Percentiles rank a stretch among this genome's conserved stretches.
phyloP scores from a whole-genome alignment of 768 basidiomycete genomes.

The Auriculariales sp. region DNA sequence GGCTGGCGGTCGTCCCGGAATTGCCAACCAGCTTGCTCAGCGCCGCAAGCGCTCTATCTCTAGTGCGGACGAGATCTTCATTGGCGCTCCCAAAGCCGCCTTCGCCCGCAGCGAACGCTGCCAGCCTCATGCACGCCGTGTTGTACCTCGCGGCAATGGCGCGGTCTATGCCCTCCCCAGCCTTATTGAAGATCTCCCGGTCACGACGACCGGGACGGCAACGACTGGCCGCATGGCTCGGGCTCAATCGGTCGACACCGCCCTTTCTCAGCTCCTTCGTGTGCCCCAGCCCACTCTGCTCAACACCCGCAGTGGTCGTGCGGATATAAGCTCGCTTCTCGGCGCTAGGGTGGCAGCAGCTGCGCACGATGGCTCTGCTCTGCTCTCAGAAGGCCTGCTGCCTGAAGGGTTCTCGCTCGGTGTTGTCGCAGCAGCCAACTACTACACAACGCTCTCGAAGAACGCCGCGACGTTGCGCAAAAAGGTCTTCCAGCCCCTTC shows the following conservation, averaged over 20 bases:
- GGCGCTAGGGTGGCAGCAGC: background rate
- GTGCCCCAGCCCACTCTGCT: background rate
- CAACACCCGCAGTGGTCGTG: background rate
- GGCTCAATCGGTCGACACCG: background rate
- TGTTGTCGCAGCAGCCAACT: background rate
- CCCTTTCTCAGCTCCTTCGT: background rate
- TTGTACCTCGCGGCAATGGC: background rate
- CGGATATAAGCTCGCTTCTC: background rate
- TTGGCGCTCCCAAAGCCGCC: background rate
- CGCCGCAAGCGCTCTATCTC: background rate
- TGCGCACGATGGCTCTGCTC: conserved; percentile 1
- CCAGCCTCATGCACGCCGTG: background rate
- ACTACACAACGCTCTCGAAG: background rate
- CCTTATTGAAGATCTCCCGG: too few species aligned
- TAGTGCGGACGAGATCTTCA: background rate
- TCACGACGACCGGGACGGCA: background rate
- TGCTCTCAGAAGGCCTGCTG: too few species aligned
- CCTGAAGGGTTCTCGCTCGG: background rate
- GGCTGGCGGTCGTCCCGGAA: background rate
- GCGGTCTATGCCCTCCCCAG: too few species aligned
- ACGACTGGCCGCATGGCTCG: background rate
- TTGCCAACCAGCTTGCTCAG: background rate
- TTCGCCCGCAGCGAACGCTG: background rate
- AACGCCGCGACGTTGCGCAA: background rate
- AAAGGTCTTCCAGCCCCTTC: background rate